These are phyloP conservation scores for Usnea hakonensis DNA, from an alignment of 495 filamentous ascomycete genomes.

Conservation along the genomic window DNA sequence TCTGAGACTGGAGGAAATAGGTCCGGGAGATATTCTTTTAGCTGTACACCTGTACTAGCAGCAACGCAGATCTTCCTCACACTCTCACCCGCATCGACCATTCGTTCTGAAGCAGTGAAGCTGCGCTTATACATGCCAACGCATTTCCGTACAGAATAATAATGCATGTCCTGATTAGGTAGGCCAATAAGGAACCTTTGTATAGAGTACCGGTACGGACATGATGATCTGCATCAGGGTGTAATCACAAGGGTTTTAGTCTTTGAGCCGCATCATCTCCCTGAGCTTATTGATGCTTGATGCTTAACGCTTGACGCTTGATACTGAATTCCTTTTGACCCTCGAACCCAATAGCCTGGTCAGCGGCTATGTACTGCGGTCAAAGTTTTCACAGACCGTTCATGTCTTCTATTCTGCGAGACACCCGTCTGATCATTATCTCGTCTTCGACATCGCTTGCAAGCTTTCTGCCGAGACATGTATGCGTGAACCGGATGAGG, in stretches of 20 bases:
- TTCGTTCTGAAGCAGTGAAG: neutral
- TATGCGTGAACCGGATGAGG: constrained; percentile 29
- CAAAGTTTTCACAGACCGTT: neutral
- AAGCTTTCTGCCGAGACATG: constrained; percentile 9
- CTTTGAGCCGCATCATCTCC: constrained; percentile 4
- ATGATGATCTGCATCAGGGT: neutral
- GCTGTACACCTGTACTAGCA: neutral
- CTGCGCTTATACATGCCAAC: constrained; percentile 10
- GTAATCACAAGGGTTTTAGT: neutral
- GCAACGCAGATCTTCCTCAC: neutral
- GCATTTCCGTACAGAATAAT: neutral
- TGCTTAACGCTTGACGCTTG: neutral
- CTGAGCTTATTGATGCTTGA: neutral
- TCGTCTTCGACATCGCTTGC: neutral
- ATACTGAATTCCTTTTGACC: neutral
- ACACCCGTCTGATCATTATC: constrained; percentile 2
- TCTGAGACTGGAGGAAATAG: neutral
- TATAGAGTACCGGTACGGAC: neutral
- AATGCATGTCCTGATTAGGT: neutral
- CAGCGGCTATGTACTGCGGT: constrained; percentile 2
- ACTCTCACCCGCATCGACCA: neutral
- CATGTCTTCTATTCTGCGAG: neutral
- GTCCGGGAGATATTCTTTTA: neutral
- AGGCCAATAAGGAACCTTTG: neutral
- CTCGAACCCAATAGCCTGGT: neutral